Evolutionary conservation across 2,329 filamentous ascomycete species (phyloP).

Genomic region (Arthrinium puccinioides): DNA sequence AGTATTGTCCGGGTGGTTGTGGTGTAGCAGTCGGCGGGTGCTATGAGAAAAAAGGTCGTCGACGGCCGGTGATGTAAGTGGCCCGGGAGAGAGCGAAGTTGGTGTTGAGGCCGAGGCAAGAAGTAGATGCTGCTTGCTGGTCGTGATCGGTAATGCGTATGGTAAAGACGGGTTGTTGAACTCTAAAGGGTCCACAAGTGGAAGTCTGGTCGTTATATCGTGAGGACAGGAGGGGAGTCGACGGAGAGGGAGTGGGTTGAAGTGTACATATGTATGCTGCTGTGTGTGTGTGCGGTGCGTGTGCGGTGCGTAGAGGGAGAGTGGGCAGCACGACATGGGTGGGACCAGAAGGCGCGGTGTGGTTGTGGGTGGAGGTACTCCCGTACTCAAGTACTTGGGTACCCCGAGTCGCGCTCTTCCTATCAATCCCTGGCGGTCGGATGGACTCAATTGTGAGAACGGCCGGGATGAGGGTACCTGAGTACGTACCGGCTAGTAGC

Average conservation of each 20-base stretch:
- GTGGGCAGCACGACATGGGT: constrained; percentile 3
- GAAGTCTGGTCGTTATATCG: constrained; percentile 2
- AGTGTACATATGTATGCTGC: constrained; percentile 21
- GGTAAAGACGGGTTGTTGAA: no score
- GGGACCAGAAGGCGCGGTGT: constrained; percentile 3
- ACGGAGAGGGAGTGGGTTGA: constrained; percentile 20
- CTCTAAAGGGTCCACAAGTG: no score
- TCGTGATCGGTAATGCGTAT: no score
- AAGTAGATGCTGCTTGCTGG: no score
- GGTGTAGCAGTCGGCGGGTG: no score
- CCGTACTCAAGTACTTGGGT: constrained; percentile 2
- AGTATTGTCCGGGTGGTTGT: no score
- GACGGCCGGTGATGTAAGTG: no score
- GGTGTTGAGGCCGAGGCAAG: no score
- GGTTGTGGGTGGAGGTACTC: no score
- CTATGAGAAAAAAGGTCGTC: no score
- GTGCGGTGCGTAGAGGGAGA: constrained; percentile 4
- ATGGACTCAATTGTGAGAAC: neutral
- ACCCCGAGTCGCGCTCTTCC: neutral
- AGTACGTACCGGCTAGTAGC: constrained; percentile 3
- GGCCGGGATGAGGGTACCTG: neutral
- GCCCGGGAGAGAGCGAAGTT: no score
- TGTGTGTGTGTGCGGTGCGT: constrained; percentile 4
- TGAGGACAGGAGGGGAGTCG: constrained; percentile 1
- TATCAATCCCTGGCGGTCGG: constrained; percentile 1